phyloP scores from a whole-genome alignment of 306 rosid genomes.

The Morella rubra region DNA sequence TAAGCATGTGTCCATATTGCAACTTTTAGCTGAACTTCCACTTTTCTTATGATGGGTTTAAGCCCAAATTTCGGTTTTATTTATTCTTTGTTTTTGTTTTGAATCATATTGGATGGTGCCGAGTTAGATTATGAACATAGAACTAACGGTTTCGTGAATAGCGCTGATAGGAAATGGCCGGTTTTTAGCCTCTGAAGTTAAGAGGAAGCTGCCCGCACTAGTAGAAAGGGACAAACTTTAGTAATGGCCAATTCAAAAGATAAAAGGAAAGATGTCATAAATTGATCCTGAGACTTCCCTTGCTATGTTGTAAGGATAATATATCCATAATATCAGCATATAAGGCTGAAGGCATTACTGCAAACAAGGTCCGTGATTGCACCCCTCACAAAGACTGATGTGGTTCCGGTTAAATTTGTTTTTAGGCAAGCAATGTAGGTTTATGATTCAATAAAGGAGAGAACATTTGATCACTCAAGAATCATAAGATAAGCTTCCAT shows the following conservation, averaged over 20 bases:
- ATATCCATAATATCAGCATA: neutral
- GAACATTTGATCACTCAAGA: neutral
- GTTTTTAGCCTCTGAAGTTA: neutral
- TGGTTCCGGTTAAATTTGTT: neutral
- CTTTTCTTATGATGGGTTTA: neutral
- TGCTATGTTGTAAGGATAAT: neutral
- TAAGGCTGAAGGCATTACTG: neutral
- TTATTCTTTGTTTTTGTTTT: neutral
- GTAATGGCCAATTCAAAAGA: too few relatives aligned
- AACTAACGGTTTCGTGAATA: neutral
- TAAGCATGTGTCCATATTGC: neutral
- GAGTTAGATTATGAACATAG: neutral
- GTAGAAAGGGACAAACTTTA: neutral
- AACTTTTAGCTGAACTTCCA: slow-evolving; percentile 3
- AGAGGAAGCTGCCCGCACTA: neutral
- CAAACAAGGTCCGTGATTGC: neutral
- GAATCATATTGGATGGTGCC: neutral
- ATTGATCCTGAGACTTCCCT: neutral
- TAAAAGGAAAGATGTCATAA: neutral
- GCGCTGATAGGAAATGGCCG: neutral
- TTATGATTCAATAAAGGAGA: neutral
- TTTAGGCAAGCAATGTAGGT: neutral
- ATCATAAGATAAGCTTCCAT: neutral
- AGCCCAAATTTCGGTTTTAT: neutral
- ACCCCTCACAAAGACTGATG: neutral